Base-by-base conservation (phyloP, 2,329 filamentous ascomycete species). In the Cercospora sp. region DNA sequence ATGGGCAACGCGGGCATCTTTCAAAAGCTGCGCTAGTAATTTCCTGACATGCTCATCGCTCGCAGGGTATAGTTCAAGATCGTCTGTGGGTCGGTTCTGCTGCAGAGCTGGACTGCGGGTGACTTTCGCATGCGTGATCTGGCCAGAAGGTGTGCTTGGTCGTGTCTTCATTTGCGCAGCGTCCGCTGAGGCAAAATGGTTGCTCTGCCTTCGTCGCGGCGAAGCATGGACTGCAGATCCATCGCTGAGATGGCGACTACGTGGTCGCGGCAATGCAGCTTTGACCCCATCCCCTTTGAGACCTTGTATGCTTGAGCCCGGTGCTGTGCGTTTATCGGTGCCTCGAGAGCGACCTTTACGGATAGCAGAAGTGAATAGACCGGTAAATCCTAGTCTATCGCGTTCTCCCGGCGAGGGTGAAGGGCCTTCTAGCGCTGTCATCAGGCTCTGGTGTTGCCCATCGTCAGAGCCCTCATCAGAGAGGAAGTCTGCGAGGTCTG, bases 401-500 rank as follows among this genome's bases (percentile, higher is more conserved):
- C 87, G 87, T 61, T 97, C 93, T 28, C 81, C 79, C 69, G 87
- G 91, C 5, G 76, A 77, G 5, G 71, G 67, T 42, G 68, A 65
- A 12, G 69, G 69, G 4, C 85, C 16, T 88, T 84, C 20, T n/a
- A 93, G 89, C 1, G 91, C 89, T 23, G 86, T 81, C 79, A 96
- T 91, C 12, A 97, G 90, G 75, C 90, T 94, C 80, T 94, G 90
- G 74, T 96, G 92, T 72, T 99, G 94, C 74, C 91, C 94, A 74
- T 93, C 97, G n/a, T 78, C 78, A 1, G 94, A 97, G 59, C 92
- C 93, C 73, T 92, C 90, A 77, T 99, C 95, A 6, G 95, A 99
- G 85, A 99, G 91, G 80, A 96, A 99, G 36, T 93, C 91, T 5
- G 94, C 94, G 64, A 99, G 83, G 75, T 99, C 95, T 1, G 95